Base-by-base conservation (phyloP, 345 rosid genomes). In the Geranium rotundifolium region DNA sequence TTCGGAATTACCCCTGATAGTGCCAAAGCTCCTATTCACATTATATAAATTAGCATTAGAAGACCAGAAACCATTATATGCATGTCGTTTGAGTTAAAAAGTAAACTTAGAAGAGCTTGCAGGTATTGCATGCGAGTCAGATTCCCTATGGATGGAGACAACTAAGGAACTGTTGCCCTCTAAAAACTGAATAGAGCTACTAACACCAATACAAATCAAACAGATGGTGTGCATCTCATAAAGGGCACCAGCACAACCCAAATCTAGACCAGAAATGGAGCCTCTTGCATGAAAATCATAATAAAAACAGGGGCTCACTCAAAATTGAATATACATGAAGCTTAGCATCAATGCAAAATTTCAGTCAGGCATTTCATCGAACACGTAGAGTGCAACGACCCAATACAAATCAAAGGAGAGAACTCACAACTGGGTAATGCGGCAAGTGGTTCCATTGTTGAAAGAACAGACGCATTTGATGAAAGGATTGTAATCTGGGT, bases 1-100 rank as follows among this genome's bases (percentile, higher is more conserved):
- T 78, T 75, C 14, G 91, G 91, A 62, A 86, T 67, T 66, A 81
- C 83, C 63, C 86, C 91, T 29, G 85, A 83, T 57, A 81, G 58
- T 0, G 64, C 79, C 88, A 67, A 86, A 3, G 66, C 1, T 56
- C 87, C 95, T 90, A 73, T 0, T 2, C 30, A 29, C 27, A 23
- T 23, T 23, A 60, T 62, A 14, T 14, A 57, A 12, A 52, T 67
- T 54, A 58, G 50, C 0, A 52, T 41, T 39, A 54, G 63, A 8
- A 58, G 54, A 49, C 29, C n/a, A 62, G 29, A 61, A 30, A 58
- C 15, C 2, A n/a, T 10, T 2, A 29, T 34, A 20, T 17, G 18
- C 0, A 56, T 19, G 29, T 30, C 19, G 4, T 23, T 7, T 34
- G 19, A 58, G 10, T 15, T 30, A 23, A 58, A 56, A 57, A 15